Conservation (phyloP, 2,329 filamentous ascomycete species). For the Colletotrichum theobromicola region DNA sequence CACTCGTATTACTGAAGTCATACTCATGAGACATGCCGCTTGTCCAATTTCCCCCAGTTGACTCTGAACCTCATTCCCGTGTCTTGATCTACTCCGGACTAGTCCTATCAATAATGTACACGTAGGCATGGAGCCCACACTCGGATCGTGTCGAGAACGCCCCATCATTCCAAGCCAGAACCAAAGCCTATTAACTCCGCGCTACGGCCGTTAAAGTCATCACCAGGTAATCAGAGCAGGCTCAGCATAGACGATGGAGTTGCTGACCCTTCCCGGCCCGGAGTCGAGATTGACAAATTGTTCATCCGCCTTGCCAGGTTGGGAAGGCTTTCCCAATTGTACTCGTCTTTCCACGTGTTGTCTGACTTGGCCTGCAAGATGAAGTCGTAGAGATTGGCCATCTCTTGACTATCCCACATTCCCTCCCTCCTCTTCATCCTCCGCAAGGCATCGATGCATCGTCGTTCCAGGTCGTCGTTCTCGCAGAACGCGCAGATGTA, state of each 20-base stretch:
- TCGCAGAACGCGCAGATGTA: slow-evolving; percentile 21
- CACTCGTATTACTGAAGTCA: not conserved
- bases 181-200: not conserved
- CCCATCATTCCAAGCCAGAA: not conserved
- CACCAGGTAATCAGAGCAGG: not conserved
- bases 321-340: slow-evolving; percentile 13
- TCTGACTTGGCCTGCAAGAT: not conserved
- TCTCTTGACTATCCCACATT: slow-evolving; percentile 20
- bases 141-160: not conserved
- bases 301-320: slow-evolving; percentile 4
- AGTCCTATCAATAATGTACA: not conserved
- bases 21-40: not conserved
- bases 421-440: slow-evolving; percentile 20
- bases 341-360: slow-evolving; percentile 11
- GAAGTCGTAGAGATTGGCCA: slow-evolving; percentile 10
- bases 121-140: not conserved
- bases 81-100: not conserved
- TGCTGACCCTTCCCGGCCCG: not conserved
- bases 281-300: not conserved
- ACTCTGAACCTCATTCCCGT: not conserved
- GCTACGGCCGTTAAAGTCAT: not conserved
- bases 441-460: slow-evolving; percentile 16
- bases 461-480: slow-evolving; percentile 1
- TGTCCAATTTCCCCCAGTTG: not conserved
- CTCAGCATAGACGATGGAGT: not conserved